Evolutionary conservation across 306 rosid genomes (phyloP).

Genomic region (Cucumis sativus): Cucumber_9930_V3 NC_026660.2:13684501-13685000

Average conservation of each 20-base stretch:
- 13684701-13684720: conserved; percentile 64
- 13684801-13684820: conserved; percentile 48
- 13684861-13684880: conserved; percentile 73
- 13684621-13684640: conserved; percentile 61
- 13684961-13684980: conserved; percentile 69
- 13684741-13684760: conserved; percentile 69
- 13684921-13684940: conserved; percentile 50
- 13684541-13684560: conserved; percentile 63
- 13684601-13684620: conserved; percentile 71
- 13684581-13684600: conserved; percentile 57
- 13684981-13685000: conserved; percentile 45
- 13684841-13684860: conserved; percentile 58
- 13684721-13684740: conserved; percentile 63
- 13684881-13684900: conserved; percentile 66
- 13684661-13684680: conserved; percentile 60
- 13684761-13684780: conserved; percentile 31
- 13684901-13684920: conserved; percentile 49
- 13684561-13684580: conserved; percentile 50
- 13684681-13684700: conserved; percentile 41
- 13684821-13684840: conserved; percentile 58
- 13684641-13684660: conserved; percentile 79
- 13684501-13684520: conserved; percentile 71
- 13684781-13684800: conserved; percentile 45
- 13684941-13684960: conserved; percentile 69
- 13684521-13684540: conserved; percentile 68